Base-by-base conservation (phyloP, 371 early-diverging fungal genomes). In the Hamiltosporidium magnivora region DNA sequence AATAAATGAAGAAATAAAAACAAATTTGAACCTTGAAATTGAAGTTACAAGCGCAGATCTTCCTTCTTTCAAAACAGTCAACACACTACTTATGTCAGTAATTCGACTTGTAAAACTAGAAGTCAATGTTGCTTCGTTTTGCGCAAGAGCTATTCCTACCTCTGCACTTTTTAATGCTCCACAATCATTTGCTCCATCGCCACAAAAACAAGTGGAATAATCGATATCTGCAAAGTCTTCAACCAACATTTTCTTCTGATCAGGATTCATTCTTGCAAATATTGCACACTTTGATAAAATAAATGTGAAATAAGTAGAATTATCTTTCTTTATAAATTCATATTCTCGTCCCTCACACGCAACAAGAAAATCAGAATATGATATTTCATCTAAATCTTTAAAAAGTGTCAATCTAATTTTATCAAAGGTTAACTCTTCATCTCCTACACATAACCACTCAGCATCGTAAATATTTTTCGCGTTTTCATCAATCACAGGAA, bases 171-270 rank as follows among this genome's bases (percentile, higher is more conserved):
- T 89, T 11, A 99, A 84, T 1, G 99, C 99, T 36, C 93, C 94
- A 83, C 93, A 93, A 80, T 99, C 99, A 74, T 99, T 99, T 43
- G 97, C 96, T 3, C 99, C 99, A 83, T 99, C 99, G n/a, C 99
- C 99, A 80, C 75, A 76, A 61, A 76, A 82, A 46, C 69, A 66
- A 6, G 68, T 71, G 3, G 60, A 46, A 14, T 70, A 66, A n/a
- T 36, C 43, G 38, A 44, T 70, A 6, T 69, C 67, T 25, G 58
- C 61, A 3, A 72, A 58, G 67, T 75, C 66, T 63, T 77, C 73
- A 8, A 79, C 75, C 0, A 79, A 71, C 3, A 42, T 52, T 44
- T 75, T 75, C 63, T 99, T 99, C 78, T 94, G 93, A 69, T 92
- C 94, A 0, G 99, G 98, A 0, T 92, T 93, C 94, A 98, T 95